These are phyloP conservation scores for Plantago ovata DNA, from an alignment of 257 asterid species.

Conservation along the genomic window DNA sequence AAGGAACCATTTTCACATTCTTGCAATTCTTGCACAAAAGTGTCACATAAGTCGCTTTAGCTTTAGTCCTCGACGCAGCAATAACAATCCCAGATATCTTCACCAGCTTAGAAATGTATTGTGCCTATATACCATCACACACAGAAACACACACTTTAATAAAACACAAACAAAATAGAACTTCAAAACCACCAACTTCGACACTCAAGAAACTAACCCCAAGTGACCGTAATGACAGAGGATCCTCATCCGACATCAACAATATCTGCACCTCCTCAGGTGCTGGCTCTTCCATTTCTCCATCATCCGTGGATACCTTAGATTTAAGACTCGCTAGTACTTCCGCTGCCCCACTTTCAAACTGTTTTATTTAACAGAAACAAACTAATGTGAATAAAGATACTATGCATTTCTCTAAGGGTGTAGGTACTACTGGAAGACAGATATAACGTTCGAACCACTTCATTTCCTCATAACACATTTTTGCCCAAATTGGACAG, in stretches of 20 bases:
- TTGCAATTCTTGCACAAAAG: slow-evolving; percentile 85
- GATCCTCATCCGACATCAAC: slow-evolving; percentile 85
- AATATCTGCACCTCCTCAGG: slow-evolving; percentile 89
- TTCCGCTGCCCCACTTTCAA: slow-evolving; percentile 92
- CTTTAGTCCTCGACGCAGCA: slow-evolving; percentile 98
- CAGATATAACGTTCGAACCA: no score
- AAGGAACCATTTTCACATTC: slow-evolving; percentile 83
- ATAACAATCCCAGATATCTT: slow-evolving; percentile 90
- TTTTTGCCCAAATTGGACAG: no score
- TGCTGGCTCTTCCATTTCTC: slow-evolving; percentile 87
- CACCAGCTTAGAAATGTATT: slow-evolving; percentile 81
- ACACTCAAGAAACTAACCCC: slow-evolving; percentile 77
- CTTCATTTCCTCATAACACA: no score
- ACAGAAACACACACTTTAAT: slow-evolving; percentile 9
- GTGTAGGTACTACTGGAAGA: no score
- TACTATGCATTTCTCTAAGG: no score
- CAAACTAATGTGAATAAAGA: no score
- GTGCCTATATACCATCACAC: slow-evolving; percentile 52
- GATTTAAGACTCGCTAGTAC: slow-evolving; percentile 81
- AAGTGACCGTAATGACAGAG: slow-evolving; percentile 70
- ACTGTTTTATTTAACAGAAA: slow-evolving; percentile 36
- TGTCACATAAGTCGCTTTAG: slow-evolving; percentile 93
- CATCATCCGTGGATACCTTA: slow-evolving; percentile 72
- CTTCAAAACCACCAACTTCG: slow-evolving; percentile 1
- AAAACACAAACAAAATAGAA: slow-evolving; percentile 1